phyloP scores from a whole-genome alignment of 176 grass and related monocot genomes.

The Lolium rigidum region DNA sequence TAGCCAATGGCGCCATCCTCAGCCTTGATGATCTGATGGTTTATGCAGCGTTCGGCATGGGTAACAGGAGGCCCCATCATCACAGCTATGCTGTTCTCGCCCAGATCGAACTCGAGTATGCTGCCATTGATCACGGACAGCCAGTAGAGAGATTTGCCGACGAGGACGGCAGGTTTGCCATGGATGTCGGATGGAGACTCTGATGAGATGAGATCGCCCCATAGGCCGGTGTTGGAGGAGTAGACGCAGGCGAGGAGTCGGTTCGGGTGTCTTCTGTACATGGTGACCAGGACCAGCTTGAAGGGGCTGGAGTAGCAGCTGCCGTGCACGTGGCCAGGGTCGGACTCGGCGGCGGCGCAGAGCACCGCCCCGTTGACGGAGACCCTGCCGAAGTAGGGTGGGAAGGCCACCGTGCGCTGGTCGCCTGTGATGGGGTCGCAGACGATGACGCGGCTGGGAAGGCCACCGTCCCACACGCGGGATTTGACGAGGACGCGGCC shows the following conservation, averaged over 20 bases:
- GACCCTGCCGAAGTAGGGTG: too few species aligned
- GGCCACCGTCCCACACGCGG: too few species aligned
- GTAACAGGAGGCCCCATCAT: neutral
- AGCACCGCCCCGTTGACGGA: too few species aligned
- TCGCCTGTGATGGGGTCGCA: too few species aligned
- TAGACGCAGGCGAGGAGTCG: neutral
- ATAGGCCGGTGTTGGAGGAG: neutral
- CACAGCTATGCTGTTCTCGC: neutral
- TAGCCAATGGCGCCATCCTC: neutral
- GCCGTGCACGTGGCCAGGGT: neutral
- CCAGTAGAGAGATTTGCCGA: neutral
- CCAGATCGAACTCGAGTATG: neutral
- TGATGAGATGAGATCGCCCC: neutral
- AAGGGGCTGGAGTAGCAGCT: too few species aligned
- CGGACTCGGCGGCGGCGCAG: neutral
- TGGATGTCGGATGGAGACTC: neutral
- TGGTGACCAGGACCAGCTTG: neutral
- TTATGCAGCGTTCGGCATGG: neutral
- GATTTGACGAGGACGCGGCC: too few species aligned
- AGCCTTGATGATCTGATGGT: neutral
- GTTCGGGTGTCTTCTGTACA: neutral
- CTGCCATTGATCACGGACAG: neutral
- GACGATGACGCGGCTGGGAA: too few species aligned
- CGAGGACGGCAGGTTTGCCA: neutral
- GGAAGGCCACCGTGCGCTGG: too few species aligned